A percentile compares a stretch with the other conserved stretches of the same genome.
These are phyloP conservation scores for Cymbidium sinense DNA, from an alignment of 106 monocot species.

Conservation along the genomic window DNA sequence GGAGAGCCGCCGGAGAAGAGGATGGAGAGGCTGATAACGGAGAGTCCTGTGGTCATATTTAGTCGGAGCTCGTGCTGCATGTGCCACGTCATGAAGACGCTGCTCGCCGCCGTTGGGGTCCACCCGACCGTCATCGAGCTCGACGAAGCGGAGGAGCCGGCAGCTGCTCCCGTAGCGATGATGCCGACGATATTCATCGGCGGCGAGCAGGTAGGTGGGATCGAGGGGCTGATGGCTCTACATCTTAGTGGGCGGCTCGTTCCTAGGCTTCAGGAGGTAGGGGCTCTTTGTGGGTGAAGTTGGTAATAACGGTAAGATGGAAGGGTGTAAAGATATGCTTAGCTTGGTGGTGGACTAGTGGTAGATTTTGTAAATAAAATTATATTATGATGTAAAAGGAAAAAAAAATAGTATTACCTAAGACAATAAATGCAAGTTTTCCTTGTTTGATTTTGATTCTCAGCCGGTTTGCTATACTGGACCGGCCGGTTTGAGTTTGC, in stretches of 20 bases:
- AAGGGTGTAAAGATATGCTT: not conserved
- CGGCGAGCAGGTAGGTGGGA: constrained; percentile 41
- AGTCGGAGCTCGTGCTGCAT: constrained; percentile 49
- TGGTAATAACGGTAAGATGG: not conserved
- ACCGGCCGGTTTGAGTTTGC: no score
- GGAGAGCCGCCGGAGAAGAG: constrained; percentile 33
- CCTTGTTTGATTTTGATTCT: not conserved
- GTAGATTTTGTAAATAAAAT: not conserved
- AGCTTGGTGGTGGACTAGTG: not conserved
- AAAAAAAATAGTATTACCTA: not conserved
- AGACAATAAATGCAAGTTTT: not conserved
- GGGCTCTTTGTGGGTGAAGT: constrained; percentile 13
- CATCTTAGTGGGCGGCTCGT: constrained; percentile 53
- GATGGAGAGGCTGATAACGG: constrained; percentile 27
- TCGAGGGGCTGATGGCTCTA: constrained; percentile 57
- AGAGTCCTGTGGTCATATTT: constrained; percentile 44
- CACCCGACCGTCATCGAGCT: constrained; percentile 66
- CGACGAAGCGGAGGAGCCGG: constrained; percentile 32
- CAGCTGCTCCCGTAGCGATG: not conserved
- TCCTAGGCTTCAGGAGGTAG: constrained; percentile 41
- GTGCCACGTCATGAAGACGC: constrained; percentile 61
- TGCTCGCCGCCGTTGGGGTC: constrained; percentile 46
- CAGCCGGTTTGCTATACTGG: not conserved
- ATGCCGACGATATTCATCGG: constrained; percentile 46
- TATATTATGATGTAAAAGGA: not conserved